Percentiles rank a stretch among this genome's conserved stretches.
Conservation (phyloP, 805 yeast genomes). For the Grigorovia yakushimaensis region DNA sequence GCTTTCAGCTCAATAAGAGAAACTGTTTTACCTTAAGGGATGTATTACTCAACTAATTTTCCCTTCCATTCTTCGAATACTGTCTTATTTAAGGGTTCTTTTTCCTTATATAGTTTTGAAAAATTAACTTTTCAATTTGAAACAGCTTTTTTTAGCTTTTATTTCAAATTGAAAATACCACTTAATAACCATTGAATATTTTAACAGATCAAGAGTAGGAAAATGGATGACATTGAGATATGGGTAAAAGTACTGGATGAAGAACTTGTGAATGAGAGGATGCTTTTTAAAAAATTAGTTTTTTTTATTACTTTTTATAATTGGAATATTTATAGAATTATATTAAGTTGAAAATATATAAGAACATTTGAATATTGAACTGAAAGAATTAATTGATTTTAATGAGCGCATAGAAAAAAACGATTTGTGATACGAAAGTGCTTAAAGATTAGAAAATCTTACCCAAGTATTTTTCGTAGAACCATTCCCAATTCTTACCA, state of each 20-base stretch:
- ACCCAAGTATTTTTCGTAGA: slow-evolving; percentile 39
- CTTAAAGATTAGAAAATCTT: slow-evolving; percentile 34
- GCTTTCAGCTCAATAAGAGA: too few species aligned
- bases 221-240: too few species aligned
- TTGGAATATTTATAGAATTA: neutral
- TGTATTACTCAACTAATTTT: too few species aligned
- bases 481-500: slow-evolving; percentile 35
- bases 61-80: too few species aligned
- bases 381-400: neutral
- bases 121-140: neutral
- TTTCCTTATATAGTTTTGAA: too few species aligned
- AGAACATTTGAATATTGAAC: neutral
- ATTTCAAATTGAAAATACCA: too few species aligned
- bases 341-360: neutral
- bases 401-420: neutral
- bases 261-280: too few species aligned
- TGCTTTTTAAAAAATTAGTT: neutral
- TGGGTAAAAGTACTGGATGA: too few species aligned
- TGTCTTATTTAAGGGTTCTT: neutral
- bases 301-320: neutral
- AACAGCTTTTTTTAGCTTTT: too few species aligned
- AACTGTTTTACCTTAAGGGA: too few species aligned
- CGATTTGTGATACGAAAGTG: neutral
- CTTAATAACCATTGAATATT: too few species aligned
- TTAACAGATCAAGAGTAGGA: too few species aligned